A percentile compares a stretch with the other conserved stretches of the same genome.
These are phyloP conservation scores for Metschnikowia koreensis DNA, from an alignment of 805 yeast species.

Conservation along the genomic window DNA sequence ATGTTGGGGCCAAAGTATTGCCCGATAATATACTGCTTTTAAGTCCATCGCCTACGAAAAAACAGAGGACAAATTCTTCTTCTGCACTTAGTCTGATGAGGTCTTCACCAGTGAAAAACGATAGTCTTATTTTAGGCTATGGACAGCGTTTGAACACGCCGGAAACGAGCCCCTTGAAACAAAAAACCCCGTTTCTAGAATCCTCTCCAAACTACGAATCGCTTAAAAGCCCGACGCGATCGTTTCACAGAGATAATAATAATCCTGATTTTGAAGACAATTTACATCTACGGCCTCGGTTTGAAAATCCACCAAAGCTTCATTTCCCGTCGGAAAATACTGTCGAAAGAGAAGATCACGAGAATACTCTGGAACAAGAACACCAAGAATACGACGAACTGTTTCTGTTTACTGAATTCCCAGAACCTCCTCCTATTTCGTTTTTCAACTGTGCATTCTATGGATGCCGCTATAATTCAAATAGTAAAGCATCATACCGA, in stretches of 20 bases:
- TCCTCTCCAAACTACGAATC: not conserved
- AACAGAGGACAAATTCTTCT: slow-evolving; percentile 8
- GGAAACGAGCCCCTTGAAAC: slow-evolving; percentile 4
- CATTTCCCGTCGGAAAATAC: not conserved
- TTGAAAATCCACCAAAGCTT: not conserved
- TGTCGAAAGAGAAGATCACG: not conserved
- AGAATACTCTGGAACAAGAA: not conserved
- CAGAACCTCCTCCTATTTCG: not conserved
- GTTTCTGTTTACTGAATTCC: slow-evolving; percentile 11
- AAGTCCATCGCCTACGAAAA: slow-evolving; percentile 32
- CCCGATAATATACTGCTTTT: slow-evolving; percentile 27
- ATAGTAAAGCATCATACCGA: slow-evolving; percentile 11
- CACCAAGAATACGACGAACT: slow-evolving; percentile 4
- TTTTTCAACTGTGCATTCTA: slow-evolving; percentile 16
- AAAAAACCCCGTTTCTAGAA: not conserved
- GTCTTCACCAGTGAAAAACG: slow-evolving; percentile 4
- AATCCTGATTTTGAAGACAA: not conserved
- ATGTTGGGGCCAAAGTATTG: slow-evolving; percentile 8
- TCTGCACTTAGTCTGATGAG: not conserved
- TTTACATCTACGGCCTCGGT: not conserved
- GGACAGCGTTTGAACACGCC: slow-evolving; percentile 4
- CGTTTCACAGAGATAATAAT: not conserved
- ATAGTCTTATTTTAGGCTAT: not conserved
- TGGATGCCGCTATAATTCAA: slow-evolving; percentile 9
- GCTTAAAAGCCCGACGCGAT: slow-evolving; percentile 1